Conservation (phyloP, 495 filamentous ascomycete genomes). For the Penicillium subrubescens region DNA sequence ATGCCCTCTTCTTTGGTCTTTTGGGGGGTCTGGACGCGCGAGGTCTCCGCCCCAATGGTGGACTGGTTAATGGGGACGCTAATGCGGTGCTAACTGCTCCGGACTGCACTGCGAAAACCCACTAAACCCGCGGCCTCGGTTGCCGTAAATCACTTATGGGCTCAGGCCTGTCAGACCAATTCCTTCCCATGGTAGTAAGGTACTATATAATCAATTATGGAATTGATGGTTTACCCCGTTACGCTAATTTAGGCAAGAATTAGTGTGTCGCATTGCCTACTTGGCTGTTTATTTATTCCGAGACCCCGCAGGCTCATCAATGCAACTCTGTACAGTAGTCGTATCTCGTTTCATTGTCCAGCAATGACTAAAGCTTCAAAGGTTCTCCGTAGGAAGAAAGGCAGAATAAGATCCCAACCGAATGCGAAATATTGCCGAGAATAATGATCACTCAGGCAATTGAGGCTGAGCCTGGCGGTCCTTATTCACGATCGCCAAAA, state of each 20-base stretch:
- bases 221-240: neutral
- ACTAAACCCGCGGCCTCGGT: conserved; percentile 8
- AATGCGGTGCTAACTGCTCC: conserved; percentile 10
- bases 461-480: conserved; percentile 17
- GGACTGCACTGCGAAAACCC: conserved; percentile 5
- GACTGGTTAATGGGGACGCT: conserved; percentile 11
- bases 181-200: neutral
- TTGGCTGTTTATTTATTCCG: neutral
- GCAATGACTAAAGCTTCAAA: conserved; percentile 13
- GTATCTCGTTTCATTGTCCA: conserved; percentile 16
- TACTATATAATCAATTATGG: neutral
- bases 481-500: conserved; percentile 40
- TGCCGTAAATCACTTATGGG: neutral
- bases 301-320: neutral
- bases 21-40: conserved; percentile 12
- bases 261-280: neutral
- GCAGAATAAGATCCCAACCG: neutral
- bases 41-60: conserved; percentile 14
- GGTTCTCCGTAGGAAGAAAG: neutral
- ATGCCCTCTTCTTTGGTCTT: conserved; percentile 8
- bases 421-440: neutral
- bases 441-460: neutral
- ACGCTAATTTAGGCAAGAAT: neutral
- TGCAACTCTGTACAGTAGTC: conserved; percentile 1
- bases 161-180: neutral